These are phyloP conservation scores for Cryptomeria japonica DNA, from an alignment of 75 land plant genomes.

Conservation along the genomic window DNA sequence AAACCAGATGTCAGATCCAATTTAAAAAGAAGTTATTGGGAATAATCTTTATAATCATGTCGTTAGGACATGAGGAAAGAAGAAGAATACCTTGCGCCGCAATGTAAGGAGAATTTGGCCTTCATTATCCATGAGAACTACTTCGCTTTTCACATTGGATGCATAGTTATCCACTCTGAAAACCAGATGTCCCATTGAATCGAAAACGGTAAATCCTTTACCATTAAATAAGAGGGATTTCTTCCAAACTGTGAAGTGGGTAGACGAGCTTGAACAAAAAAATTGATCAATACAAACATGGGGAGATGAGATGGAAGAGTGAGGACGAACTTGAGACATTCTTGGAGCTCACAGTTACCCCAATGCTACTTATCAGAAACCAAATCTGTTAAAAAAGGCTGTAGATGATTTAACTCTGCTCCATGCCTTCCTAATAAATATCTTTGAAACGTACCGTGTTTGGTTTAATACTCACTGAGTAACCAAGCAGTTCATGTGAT, in stretches of 20 bases:
- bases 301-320: too few species aligned
- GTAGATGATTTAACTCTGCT: too few species aligned
- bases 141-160: constrained; percentile 8
- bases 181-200: constrained; percentile 25
- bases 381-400: too few species aligned
- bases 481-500: too few species aligned
- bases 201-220: constrained; percentile 37
- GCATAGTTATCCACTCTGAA: constrained; percentile 47
- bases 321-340: neutral
- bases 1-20: neutral
- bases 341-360: neutral
- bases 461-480: too few species aligned
- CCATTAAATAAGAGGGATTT: constrained; percentile 30
- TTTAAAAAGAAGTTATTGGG: neutral
- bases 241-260: constrained; percentile 40
- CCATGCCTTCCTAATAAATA: too few species aligned
- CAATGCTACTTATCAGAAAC: too few species aligned
- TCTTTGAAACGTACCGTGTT: too few species aligned
- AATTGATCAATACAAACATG: too few species aligned
- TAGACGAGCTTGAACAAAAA: neutral
- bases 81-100: constrained; percentile 22
- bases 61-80: neutral
- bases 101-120: constrained; percentile 31
- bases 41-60: too few species aligned
- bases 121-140: constrained; percentile 31